Evolutionary conservation across 1,139 yeast species (phyloP).

Genomic region (Ogataea hybrid): DNA sequence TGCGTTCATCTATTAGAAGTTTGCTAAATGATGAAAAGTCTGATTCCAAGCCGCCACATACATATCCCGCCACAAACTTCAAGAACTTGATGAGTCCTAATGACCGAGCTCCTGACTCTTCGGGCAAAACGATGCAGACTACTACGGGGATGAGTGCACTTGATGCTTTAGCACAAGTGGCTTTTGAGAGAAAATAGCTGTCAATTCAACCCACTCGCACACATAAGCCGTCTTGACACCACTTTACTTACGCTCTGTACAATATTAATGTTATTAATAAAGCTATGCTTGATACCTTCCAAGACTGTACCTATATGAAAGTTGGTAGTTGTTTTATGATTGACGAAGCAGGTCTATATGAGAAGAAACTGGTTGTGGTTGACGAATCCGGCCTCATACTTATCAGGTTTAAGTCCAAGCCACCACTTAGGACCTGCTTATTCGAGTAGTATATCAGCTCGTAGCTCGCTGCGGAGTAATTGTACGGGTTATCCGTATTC

Average conservation of each 20-base stretch:
- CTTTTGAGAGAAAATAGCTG: constrained; percentile 29
- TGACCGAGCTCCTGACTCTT: constrained; percentile 6
- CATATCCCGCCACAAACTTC: constrained; percentile 12
- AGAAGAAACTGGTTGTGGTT: constrained; percentile 1
- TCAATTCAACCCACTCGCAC: background rate
- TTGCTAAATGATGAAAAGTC: constrained; percentile 28
- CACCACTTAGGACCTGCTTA: constrained; percentile 17
- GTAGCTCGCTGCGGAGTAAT: constrained; percentile 18
- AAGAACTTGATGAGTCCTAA: constrained; percentile 20
- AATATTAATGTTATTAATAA: background rate
- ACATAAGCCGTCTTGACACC: background rate
- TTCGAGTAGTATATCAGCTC: constrained; percentile 23
- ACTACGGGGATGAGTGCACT: constrained; percentile 29
- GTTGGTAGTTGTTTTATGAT: background rate
- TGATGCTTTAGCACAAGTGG: constrained; percentile 33
- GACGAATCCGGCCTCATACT: constrained; percentile 6
- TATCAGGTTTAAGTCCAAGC: constrained; percentile 10
- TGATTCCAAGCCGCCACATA: constrained; percentile 4
- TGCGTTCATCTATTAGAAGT: constrained; percentile 31
- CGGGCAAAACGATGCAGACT: constrained; percentile 7
- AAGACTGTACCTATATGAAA: too few species aligned
- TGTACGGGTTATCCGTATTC: constrained; percentile 26
- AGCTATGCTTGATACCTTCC: background rate
- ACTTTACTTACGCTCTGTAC: constrained; percentile 9
- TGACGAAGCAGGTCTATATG: background rate